Base-by-base conservation (phyloP, 2,329 filamentous ascomycete species). In the Fusarium heterosporum region DNA sequence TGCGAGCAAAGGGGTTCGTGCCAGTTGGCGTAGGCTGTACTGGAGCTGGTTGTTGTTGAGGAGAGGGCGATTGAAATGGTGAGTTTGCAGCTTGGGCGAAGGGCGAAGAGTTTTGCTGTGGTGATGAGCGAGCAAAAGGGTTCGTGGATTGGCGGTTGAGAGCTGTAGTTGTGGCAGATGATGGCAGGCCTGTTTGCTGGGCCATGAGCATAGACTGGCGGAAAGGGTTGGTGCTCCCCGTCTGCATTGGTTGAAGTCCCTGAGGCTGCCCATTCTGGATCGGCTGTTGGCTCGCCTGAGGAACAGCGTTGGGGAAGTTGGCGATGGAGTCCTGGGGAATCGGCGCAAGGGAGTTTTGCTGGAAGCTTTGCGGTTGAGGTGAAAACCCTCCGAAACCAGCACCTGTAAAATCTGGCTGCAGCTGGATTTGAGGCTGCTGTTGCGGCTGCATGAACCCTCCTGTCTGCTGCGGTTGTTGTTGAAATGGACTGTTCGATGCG, bases 321-420 rank as follows among this genome's bases (percentile, higher is more conserved):
- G 68, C 71, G 13, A 73, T 66, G 4, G 83, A 79, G 59, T 89
- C 82, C 71, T 90, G 88, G 0, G 86, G 86, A 68, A 90, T 88
- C 4, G 87, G 74, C 43, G 84, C 78, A 3, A 90, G 79, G 6
- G 79, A 78, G 51, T 79, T 81, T 5, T 85, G 81, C 53, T 87
- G 83, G 71, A 88, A 89, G 56, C 78, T 75, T 52, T 80, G 78
- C 72, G 90, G 62, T 25, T 68, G 90, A 1, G 91, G 88, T 5
- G 90, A 88, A 75, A 93, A 97, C 3, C 92, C 93, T 38, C 92
- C 93, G 75, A 97, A 97, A 1, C 92, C 93, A 59, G 91, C 89
- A 3, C 92, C 93, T 0, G 93, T 83, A 73, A 83, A 85, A 71
- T 77, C 82, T 38, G 80, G 81, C 69, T 83, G 84, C 43, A 83